A percentile compares a stretch with the other conserved stretches of the same genome.
These are phyloP conservation scores for Xylaria telfairii DNA, from an alignment of 495 filamentous ascomycete genomes.

Conservation along the genomic window DNA sequence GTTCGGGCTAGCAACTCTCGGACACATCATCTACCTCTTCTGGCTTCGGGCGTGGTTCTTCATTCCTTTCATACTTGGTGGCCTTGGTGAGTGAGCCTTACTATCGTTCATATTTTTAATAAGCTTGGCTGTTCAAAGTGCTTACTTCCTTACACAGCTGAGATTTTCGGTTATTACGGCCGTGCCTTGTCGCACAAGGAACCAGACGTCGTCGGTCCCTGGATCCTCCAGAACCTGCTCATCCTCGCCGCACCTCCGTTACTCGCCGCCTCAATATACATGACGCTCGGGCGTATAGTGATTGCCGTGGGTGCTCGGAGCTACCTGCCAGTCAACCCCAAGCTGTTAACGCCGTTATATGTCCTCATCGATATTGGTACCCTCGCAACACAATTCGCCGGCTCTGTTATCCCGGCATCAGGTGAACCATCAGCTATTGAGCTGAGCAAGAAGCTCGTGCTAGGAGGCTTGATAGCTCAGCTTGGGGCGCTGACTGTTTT, in stretches of 20 bases:
- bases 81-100: conserved; percentile 43
- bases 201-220: conserved; percentile 26
- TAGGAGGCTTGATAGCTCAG: conserved; percentile 54
- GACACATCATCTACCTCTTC: conserved; percentile 52
- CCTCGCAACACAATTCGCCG: conserved; percentile 49
- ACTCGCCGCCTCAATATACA: conserved; percentile 49
- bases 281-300: conserved; percentile 50
- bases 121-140: not conserved
- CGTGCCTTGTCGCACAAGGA: conserved; percentile 43
- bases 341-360: conserved; percentile 52
- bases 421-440: conserved; percentile 35
- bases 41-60: conserved; percentile 43
- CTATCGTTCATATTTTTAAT: no score
- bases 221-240: conserved; percentile 22
- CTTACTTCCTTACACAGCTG: conserved; percentile 37
- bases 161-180: conserved; percentile 57
- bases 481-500: conserved; percentile 61
- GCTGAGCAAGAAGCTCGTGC: conserved; percentile 51
- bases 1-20: conserved; percentile 49
- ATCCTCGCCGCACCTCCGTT: conserved; percentile 19
- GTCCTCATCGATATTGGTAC: conserved; percentile 53
- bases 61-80: conserved; percentile 39
- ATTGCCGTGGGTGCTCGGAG: conserved; percentile 51
- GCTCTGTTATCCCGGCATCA: conserved; percentile 41
- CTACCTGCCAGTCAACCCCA: conserved; percentile 42